These are phyloP conservation scores for Takakia lepidozioides DNA, from an alignment of 225 moss, liverwort and hornwort species.

Conservation along the genomic window DNA sequence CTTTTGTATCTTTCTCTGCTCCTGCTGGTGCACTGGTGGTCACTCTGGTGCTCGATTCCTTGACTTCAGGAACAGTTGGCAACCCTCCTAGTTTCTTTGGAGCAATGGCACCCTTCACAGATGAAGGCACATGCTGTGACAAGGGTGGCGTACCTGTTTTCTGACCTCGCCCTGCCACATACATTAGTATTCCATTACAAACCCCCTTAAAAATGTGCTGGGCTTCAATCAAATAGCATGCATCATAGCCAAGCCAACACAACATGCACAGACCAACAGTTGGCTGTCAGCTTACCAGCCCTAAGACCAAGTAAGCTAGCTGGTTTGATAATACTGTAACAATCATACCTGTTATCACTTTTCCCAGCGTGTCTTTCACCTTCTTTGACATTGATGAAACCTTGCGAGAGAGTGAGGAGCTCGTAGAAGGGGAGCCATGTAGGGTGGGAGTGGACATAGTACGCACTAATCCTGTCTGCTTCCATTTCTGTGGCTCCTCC, in stretches of 20 bases:
- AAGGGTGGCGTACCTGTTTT: conserved; percentile 13
- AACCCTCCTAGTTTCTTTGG: conserved; percentile 19
- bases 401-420: conserved; percentile 68
- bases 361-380: conserved; percentile 81
- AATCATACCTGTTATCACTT: conserved; percentile 77
- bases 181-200: too few species aligned
- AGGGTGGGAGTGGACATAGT: conserved; percentile 64
- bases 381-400: conserved; percentile 86
- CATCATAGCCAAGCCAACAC: too few species aligned
- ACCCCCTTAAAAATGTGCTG: too few species aligned
- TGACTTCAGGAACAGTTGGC: conserved; percentile 31
- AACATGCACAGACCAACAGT: too few species aligned
- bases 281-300: too few species aligned
- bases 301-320: too few species aligned
- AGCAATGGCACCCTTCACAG: conserved; percentile 11
- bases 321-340: too few species aligned
- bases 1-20: conserved; percentile 16
- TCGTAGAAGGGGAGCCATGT: conserved; percentile 52
- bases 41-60: conserved; percentile 18
- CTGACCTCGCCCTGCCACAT: conserved; percentile 35
- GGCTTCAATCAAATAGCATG: too few species aligned
- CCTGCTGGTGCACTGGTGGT: conserved; percentile 9
- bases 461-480: conserved; percentile 21
- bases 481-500: conserved; percentile 21
- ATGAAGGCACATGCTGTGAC: conserved; percentile 16